Evolutionary conservation across 345 rosid genomes (phyloP), one percentile per base, ranked within the genome.

Genomic region (Hevea brasiliensis): DNA sequence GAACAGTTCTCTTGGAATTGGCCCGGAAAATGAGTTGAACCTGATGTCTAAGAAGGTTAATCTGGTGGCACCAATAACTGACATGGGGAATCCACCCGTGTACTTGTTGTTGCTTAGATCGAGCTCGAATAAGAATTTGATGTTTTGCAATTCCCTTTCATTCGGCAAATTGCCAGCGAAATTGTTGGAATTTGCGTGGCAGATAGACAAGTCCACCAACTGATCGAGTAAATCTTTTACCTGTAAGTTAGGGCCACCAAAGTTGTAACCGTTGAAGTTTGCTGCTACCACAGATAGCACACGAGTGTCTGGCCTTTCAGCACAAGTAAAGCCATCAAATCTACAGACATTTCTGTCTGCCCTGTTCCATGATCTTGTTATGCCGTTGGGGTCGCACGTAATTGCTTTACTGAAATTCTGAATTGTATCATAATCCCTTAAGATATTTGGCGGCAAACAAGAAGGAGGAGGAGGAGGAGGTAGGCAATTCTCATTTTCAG

Each of bases 51-150:
- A 26, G 74, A 84, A 87, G 41, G 85, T 75, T 15, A 87, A 67
- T 7, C 71, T 37, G 40, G 11, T 64, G 24, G 78, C 84, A 0
- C 6, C 7, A 4, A 82, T 84, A 44, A 81, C 81, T 0, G 63
- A 3, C n/a, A 2, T 13, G 0, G 93, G 93, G 73, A 89, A 89
- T 0, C 26, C 55, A 0, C 86, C 86, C 0, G 8, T 1, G 37
- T 68, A 37, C 26, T 81, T 69, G 81, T 89, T 89, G 88, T 85
- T 87, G 82, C 90, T 87, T 8, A 85, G 35, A 40, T 89, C 93
- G 13, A 89, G 72, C 82, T 89, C 93, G 74, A 78, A 87, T 17
- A 87, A 37, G 70, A 6, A 84, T 1, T 47, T 37, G 40, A 81
- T 24, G 15, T 63, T 47, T 37, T 54, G 12, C 74, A 26, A 3